A percentile compares a stretch with the other conserved stretches of the same genome.
Evolutionary conservation across 371 early-diverging fungal species (phyloP).

Genomic region (Mortierella sp.): DNA sequence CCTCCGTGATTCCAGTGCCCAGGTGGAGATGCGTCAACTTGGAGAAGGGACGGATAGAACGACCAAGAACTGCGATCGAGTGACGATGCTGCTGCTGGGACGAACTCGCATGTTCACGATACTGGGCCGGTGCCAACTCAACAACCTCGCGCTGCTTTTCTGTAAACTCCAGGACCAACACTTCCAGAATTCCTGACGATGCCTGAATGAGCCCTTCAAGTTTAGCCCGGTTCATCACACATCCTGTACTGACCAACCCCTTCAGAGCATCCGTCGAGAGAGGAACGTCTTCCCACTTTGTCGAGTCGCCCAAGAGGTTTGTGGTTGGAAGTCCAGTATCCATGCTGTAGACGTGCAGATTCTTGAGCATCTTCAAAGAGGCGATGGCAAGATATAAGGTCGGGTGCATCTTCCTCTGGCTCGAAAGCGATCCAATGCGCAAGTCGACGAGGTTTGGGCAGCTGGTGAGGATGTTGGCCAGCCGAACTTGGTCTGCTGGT

Average conservation of each 20-base stretch:
- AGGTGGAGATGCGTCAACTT: conserved; percentile 4
- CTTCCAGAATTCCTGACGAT: conserved; percentile 4
- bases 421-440: conserved; percentile 1
- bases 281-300: background rate
- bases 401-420: background rate
- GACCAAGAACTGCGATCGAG: background rate
- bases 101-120: background rate
- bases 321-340: background rate
- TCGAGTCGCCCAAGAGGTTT: background rate
- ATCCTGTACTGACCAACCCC: background rate
- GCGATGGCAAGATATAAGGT: background rate
- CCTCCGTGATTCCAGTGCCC: background rate
- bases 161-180: background rate
- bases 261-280: background rate
- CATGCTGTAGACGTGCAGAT: background rate
- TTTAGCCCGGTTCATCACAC: background rate
- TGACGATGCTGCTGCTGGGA: background rate
- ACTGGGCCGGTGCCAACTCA: background rate
- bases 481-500: conserved; percentile 5
- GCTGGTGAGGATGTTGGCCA: background rate
- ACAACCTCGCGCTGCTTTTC: background rate
- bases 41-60: background rate
- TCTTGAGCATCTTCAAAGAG: background rate
- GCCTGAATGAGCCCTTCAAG: background rate
- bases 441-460: conserved; percentile 7